Conservation (phyloP, 2,329 filamentous ascomycete species). For the Cladosporium oxysporum region DNA sequence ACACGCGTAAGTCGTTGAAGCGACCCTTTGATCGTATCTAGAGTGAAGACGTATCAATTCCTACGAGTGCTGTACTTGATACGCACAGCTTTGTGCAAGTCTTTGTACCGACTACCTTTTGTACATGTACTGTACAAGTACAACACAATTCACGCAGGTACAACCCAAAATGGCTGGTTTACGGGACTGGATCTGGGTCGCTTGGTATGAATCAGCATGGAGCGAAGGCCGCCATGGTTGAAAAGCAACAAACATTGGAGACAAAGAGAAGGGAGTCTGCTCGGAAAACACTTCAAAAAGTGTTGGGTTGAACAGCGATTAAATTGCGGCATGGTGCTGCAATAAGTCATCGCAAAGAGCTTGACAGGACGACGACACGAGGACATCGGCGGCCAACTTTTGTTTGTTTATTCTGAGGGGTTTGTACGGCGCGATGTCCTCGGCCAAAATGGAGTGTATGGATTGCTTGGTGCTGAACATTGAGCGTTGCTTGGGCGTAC, state of each 20-base stretch:
- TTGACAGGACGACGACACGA: neutral
- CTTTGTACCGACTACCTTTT: neutral
- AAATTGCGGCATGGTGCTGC: neutral
- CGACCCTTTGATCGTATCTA: neutral
- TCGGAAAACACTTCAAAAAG: neutral
- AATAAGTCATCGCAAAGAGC: neutral
- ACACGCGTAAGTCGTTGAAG: neutral
- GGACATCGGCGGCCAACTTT: neutral
- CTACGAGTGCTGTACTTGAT: neutral
- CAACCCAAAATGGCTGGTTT: neutral
- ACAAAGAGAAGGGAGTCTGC: neutral
- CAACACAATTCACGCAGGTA: neutral
- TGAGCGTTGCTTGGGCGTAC: neutral
- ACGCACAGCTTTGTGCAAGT: neutral
- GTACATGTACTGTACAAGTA: neutral
- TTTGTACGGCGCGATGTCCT: neutral
- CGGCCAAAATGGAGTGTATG: neutral
- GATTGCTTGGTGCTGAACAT: neutral
- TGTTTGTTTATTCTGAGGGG: neutral
- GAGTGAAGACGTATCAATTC: neutral
- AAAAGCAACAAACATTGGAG: neutral
- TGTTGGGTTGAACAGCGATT: neutral
- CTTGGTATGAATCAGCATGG: neutral
- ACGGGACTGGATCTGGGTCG: neutral
- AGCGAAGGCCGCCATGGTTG: neutral